These are phyloP conservation scores for Sclerotinia trifoliorum DNA, from an alignment of 2,329 filamentous ascomycete species.

Conservation along the genomic window DNA sequence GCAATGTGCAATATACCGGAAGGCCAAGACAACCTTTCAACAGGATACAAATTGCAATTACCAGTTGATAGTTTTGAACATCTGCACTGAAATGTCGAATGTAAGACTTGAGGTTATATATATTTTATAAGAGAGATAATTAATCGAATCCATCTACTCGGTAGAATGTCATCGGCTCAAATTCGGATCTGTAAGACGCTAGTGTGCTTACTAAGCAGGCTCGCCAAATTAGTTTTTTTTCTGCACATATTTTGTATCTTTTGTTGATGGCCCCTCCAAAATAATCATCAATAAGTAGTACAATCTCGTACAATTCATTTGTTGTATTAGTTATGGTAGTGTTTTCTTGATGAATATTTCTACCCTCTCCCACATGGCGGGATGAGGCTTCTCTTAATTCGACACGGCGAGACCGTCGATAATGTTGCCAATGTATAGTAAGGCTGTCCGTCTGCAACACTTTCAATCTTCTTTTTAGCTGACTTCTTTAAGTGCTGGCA, in stretches of 20 bases:
- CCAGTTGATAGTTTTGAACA: not conserved
- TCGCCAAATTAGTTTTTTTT: conserved; percentile 4
- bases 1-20: too few species aligned
- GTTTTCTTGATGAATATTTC: conserved; percentile 29
- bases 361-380: conserved; percentile 32
- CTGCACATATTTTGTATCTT: not conserved
- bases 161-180: not conserved
- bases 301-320: not conserved
- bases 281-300: not conserved
- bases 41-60: not conserved
- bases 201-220: not conserved
- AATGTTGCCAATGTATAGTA: conserved; percentile 79
- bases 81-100: not conserved
- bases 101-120: not conserved
- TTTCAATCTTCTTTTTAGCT: conserved; percentile 17
- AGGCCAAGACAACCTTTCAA: too few species aligned
- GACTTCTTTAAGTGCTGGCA: conserved; percentile 61
- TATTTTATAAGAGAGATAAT: too few species aligned
- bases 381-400: conserved; percentile 72
- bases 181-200: not conserved
- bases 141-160: not conserved
- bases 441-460: conserved; percentile 35
- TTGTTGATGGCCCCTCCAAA: conserved; percentile 2
- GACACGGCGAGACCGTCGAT: conserved; percentile 88
- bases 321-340: conserved; percentile 27